Evolutionary conservation across 2,329 filamentous ascomycete genomes (phyloP).

Genomic region (Beauveria asiatica): DNA sequence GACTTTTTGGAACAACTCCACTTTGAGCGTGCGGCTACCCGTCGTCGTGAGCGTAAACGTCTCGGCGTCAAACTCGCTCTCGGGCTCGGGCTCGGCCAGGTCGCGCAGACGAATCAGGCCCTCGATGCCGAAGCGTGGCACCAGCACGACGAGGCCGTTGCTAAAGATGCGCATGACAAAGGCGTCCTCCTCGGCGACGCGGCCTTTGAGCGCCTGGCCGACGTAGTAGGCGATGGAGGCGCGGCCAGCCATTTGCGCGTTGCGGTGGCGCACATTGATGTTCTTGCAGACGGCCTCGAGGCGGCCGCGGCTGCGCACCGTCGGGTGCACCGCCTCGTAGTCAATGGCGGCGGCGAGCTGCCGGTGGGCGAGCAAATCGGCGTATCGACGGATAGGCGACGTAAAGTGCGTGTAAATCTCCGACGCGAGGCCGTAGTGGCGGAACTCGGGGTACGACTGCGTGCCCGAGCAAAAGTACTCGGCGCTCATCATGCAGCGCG

Average conservation of each 20-base stretch:
- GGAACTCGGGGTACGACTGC: constrained; percentile 87
- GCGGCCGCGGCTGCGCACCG: constrained; percentile 70
- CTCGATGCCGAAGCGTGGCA: constrained; percentile 93
- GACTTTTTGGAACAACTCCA: constrained; percentile 91
- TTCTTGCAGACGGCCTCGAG: constrained; percentile 95
- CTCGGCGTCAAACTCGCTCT: constrained; percentile 77
- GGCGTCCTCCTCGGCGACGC: constrained; percentile 71
- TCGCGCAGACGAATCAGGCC: constrained; percentile 81
- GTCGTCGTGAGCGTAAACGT: constrained; percentile 64
- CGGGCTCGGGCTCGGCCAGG: constrained; percentile 67
- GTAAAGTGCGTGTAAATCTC: constrained; percentile 99
- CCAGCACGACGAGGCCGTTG: constrained; percentile 94
- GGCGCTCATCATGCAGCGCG: constrained; percentile 97
- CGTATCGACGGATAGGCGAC: constrained; percentile 91
- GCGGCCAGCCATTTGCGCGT: constrained; percentile 89
- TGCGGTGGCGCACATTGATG: constrained; percentile 95
- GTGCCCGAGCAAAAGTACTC: constrained; percentile 97
- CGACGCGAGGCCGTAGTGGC: constrained; percentile 91
- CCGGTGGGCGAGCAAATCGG: constrained; percentile 88
- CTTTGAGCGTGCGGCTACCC: constrained; percentile 45
- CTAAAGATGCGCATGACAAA: constrained; percentile 97
- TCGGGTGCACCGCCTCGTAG: constrained; percentile 78
- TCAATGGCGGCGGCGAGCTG: constrained; percentile 93
- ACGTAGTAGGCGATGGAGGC: constrained; percentile 97
- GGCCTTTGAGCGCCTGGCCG: constrained; percentile 82